These are phyloP conservation scores for Aaosphaeria pasadenensis DNA, from an alignment of 2,329 filamentous ascomycete species.

Conservation along the genomic window DNA sequence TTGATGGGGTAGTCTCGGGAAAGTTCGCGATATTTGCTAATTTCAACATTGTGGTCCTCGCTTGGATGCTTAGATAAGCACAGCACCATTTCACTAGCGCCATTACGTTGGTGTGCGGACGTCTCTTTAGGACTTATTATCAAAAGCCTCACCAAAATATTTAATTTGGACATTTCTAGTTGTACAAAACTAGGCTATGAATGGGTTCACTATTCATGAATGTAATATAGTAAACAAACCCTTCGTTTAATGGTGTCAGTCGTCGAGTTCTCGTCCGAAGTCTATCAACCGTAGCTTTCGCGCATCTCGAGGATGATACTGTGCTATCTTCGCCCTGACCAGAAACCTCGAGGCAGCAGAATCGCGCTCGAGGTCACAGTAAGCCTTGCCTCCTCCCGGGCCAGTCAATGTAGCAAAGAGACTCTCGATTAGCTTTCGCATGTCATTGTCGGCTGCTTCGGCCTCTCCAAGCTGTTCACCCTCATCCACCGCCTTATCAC, in stretches of 20 bases:
- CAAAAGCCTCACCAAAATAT: too few species aligned
- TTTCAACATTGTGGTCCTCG: too few species aligned
- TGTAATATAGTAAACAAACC: too few species aligned
- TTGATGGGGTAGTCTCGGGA: too few species aligned
- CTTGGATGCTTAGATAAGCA: too few species aligned
- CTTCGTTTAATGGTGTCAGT: constrained; percentile 12
- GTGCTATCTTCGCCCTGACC: constrained; percentile 54
- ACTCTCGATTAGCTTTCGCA: constrained; percentile 46
- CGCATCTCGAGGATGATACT: constrained; percentile 55
- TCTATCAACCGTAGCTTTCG: constrained; percentile 51
- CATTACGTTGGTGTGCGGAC: too few species aligned
- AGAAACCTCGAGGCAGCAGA: constrained; percentile 54
- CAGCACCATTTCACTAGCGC: too few species aligned
- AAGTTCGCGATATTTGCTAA: too few species aligned
- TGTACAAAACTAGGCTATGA: too few species aligned
- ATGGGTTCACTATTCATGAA: too few species aligned
- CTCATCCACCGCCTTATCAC: constrained; percentile 21
- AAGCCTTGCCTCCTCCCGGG: constrained; percentile 40
- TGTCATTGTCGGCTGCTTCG: constrained; percentile 47
- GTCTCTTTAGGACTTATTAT: too few species aligned
- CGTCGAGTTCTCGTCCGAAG: constrained; percentile 45
- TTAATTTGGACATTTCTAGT: background rate
- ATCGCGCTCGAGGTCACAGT: constrained; percentile 49
- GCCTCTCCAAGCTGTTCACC: constrained; percentile 39
- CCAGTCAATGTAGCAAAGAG: constrained; percentile 42